Evolutionary conservation across 2,329 filamentous ascomycete species (phyloP), one percentile per base, ranked within the genome.

Genomic region (Penicillium sp.): DNA sequence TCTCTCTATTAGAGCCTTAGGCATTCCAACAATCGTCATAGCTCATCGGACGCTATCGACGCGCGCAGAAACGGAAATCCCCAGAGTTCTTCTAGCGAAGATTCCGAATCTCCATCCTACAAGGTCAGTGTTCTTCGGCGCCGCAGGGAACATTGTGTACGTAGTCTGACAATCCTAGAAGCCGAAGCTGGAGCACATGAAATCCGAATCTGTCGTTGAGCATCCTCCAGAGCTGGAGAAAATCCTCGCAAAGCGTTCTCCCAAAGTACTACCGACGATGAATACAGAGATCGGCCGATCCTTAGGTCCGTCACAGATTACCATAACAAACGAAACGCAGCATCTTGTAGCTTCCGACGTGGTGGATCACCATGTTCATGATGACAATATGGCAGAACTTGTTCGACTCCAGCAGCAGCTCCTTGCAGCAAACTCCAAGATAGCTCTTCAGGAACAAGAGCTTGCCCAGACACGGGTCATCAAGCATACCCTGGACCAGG

Each of bases 161-260:
- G 50, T 40, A 56, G 47, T 63, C 72, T 79, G 51, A 79, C 69
- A 64, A 64, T 50, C 64, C 56, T 64, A 78, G 73, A 79, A 79
- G 75, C 72, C 76, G 67, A 81, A 81, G 67, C 58, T 78, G 58
- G 77, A 80, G 49, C 71, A 70, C 57, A 63, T 58, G 51, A 72
- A 60, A 49, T 61, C 64, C 53, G 57, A 62, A 45, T 56, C 64
- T 51, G 60, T 67, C 52, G 53, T 57, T 44, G 70, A 69, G 33
- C 63, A 70, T 25, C 55, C 67, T 23, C 72, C 75, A n/a, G 69
- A 75, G 8, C 85, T 92, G 79, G 89, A 94, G 65, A 86, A 86
- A 56, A 83, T 79, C 43, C 67, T 78, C 26, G 70, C 73, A 31
- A 77, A 72, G 37, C 66, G 78, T 37, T 72, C 74, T 20, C 72